Percentiles rank a stretch among this genome's conserved stretches.
phyloP scores from a whole-genome alignment of 129 eudicot species.

The Mikania micrantha region DNA sequence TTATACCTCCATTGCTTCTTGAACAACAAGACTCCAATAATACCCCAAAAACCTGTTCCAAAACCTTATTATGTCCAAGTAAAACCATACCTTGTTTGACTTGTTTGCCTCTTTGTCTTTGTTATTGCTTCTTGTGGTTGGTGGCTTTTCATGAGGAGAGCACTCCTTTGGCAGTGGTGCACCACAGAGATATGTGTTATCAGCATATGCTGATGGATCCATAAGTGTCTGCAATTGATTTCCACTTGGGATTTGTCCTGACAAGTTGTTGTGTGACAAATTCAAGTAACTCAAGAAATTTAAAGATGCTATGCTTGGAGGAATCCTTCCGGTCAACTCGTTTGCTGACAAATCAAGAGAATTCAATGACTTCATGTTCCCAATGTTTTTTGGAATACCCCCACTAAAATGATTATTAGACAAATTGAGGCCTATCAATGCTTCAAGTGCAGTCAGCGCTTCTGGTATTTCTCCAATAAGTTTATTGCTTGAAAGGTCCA shows the following conservation, averaged over 20 bases:
- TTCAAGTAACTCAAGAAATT: conserved; percentile 14
- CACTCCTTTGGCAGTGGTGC: conserved; percentile 21
- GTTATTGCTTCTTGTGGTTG: background rate
- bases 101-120: background rate
- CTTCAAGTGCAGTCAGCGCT: background rate
- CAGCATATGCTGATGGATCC: conserved; percentile 15
- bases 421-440: conserved; percentile 20
- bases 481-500: conserved; percentile 18
- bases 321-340: conserved; percentile 10
- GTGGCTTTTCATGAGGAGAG: background rate
- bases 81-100: conserved; percentile 12
- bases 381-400: conserved; percentile 19
- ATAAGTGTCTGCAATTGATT: conserved; percentile 26
- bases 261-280: conserved; percentile 24
- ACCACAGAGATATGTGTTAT: conserved; percentile 28
- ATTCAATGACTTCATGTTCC: conserved; percentile 1
- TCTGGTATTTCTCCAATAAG: conserved; percentile 19
- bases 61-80: conserved; percentile 10
- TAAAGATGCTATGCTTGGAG: conserved; percentile 13
- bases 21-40: conserved; percentile 15
- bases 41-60: conserved; percentile 27
- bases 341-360: conserved; percentile 24
- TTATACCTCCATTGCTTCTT: conserved; percentile 20
- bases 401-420: conserved; percentile 16
- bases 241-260: conserved; percentile 25